Base-by-base conservation (phyloP, 768 basidiomycete species). In the Trametes cinnabarina region DNA sequence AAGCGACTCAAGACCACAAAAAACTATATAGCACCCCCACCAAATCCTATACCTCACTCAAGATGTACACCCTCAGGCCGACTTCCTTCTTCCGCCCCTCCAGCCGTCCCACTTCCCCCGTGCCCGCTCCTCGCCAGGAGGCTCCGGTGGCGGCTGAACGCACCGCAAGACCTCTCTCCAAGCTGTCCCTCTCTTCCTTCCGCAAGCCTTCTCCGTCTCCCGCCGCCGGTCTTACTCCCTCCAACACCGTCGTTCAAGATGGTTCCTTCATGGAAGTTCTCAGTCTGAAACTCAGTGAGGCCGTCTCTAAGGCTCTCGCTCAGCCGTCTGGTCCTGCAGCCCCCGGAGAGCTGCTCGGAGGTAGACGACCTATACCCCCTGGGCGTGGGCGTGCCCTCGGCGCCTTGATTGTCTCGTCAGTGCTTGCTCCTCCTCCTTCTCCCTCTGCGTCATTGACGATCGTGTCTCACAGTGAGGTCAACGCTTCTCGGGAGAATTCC, bases 201-300 rank as follows among this genome's bases (percentile, higher is more conserved):
- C 78, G 82, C 60, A 81, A 82, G 32, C 75, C 82, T 10, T 76
- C 86, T 2, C 78, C 82, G 14, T 76, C 84, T 14, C 55, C 67
- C 28, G 71, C 78, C 3, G 62, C 74, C 0, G 66, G 65, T 46
- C 66, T 76, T 3, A 63, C 73, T 12, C 74, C 58, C 3, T 42
- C 58, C 35, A 34, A 46, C 11, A 76, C 82, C 8, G 79, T 86
- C 30, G 73, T 86, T 28, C 90, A 90, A 63, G 90, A 92, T 70
- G 88, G 87, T 55, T 88, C 88, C 12, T 92, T 91, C 72, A 77
- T 92, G 51, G 87, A 91, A 68, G 82, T 84, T 57, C 81, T 92
- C 43, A 79, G 85, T 63, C 76, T 91, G 54, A 90, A 87, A 68
- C 76, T 93, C 43, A 90, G 86, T 66, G 91, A 93, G 71, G 89